Evolutionary conservation across 1,284 basidiomycete species (phyloP), one percentile per base, ranked within the genome.

Genomic region (Ganoderma meredithae): DNA sequence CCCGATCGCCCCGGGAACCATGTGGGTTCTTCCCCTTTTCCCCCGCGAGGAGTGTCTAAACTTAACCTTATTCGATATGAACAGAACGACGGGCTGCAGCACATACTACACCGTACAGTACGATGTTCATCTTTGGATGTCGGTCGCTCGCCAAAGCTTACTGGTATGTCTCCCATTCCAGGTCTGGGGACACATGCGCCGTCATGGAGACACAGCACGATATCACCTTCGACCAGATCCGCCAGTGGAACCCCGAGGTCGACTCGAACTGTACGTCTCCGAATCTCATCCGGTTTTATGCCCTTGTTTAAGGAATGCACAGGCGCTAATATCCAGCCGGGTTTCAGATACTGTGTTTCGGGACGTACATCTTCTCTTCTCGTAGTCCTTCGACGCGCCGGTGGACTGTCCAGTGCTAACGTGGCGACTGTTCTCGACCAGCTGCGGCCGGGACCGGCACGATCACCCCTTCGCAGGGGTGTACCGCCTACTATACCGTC

Each of bases 201-300:
- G 25, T 61, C 60, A 44, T 31, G 22, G 41, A 41, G 60, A 44
- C 41, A 6, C 60, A 61, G 25, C 49, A 31, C 60, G 43, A 6
- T n/a, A 31, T 61, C 25, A 61, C 60, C 22, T 61, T 61, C 25
- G 60, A 61, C 60, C 60, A 61, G 27, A 61, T 61, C 40, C 60
- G 60, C 22, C 41, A 61, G 25, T 61, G 60, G 60, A 61, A 61
- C 60, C 40, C 41, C 41, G 60, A 61, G 43, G 19, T 61, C 3
- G 60, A 61, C 27, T 41, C 43, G 25, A 61, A 61, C 27, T 61
- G 60, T 61, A 47, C n/a, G 44, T 22, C 3, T 47, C 8, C n/a
- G 2, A 47, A 0, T 10, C 3, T 19, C 44, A 3, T 22, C 22
- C 8, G 8, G n/a, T 47, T 47, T 8, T 5, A 22, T 22, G 7